Evolutionary conservation across 1,139 yeast genomes (phyloP).

Genomic region (Meyerozyma sp.): DNA sequence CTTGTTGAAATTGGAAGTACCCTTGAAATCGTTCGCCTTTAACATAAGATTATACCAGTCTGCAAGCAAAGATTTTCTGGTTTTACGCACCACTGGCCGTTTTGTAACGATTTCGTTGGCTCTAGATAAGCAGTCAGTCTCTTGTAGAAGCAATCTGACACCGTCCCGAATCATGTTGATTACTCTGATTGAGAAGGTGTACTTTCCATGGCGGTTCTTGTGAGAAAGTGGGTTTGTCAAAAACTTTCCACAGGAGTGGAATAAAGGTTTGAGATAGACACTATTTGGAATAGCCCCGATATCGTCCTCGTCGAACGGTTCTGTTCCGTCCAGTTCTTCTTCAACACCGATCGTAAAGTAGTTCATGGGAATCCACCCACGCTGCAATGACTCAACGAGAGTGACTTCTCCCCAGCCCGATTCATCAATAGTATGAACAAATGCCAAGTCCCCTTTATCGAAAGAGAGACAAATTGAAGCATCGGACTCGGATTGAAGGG

Average conservation of each 20-base stretch:
- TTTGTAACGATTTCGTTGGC: constrained; percentile 73
- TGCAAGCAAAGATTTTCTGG: constrained; percentile 75
- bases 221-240: constrained; percentile 63
- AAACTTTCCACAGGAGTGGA: constrained; percentile 73
- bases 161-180: constrained; percentile 68
- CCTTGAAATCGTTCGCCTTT: constrained; percentile 78
- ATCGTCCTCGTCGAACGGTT: constrained; percentile 13
- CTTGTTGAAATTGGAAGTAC: constrained; percentile 60
- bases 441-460: constrained; percentile 72
- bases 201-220: constrained; percentile 32
- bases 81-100: constrained; percentile 62
- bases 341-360: constrained; percentile 67
- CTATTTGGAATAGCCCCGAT: constrained; percentile 29
- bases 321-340: constrained; percentile 15
- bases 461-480: constrained; percentile 81
- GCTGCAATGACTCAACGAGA: constrained; percentile 54
- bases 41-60: constrained; percentile 89
- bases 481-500: constrained; percentile 61
- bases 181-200: constrained; percentile 41
- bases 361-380: constrained; percentile 98
- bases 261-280: constrained; percentile 52
- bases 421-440: constrained; percentile 83
- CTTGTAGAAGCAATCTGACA: constrained; percentile 66
- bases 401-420: constrained; percentile 99
- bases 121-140: constrained; percentile 80